These are phyloP conservation scores for Aristolochia fimbriata DNA, from an alignment of 164 flowering plant genomes.

Conservation along the genomic window DNA sequence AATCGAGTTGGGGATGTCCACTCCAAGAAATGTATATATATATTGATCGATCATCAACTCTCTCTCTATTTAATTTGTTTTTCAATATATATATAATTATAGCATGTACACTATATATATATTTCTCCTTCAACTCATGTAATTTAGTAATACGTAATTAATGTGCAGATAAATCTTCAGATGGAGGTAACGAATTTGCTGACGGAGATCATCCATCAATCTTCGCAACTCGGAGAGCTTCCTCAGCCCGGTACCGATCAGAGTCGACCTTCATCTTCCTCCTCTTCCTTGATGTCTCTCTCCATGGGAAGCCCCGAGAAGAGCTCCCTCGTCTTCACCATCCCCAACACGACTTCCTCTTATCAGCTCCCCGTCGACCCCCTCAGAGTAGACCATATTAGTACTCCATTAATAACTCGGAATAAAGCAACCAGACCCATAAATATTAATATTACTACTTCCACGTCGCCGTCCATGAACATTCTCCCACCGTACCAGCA, in stretches of 20 bases:
- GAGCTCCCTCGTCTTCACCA: conserved; percentile 29
- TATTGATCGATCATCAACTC: not conserved
- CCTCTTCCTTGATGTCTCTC: conserved; percentile 45
- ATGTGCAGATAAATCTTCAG: conserved; percentile 33
- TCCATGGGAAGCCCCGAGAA: conserved; percentile 52
- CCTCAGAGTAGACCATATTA: conserved; percentile 10
- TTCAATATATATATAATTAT: too few species aligned
- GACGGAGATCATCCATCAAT: conserved; percentile 18
- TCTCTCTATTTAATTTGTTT: not conserved
- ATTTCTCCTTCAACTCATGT: too few species aligned
- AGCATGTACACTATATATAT: too few species aligned
- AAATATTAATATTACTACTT: too few species aligned
- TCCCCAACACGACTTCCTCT: conserved; percentile 13
- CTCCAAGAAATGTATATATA: conserved; percentile 23
- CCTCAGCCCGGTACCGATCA: conserved; percentile 12
- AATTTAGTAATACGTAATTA: too few species aligned
- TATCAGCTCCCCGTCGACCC: conserved; percentile 1
- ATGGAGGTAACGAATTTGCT: conserved; percentile 31
- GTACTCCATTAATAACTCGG: too few species aligned
- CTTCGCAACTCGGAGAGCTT: conserved; percentile 8
- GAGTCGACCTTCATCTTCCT: conserved; percentile 44
- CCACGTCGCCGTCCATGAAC: conserved; percentile 11
- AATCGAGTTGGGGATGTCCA: conserved; percentile 62
- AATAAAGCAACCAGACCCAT: too few species aligned
- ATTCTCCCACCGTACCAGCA: conserved; percentile 8